Base-by-base conservation (phyloP, 768 basidiomycete species). In the Hydnomerulius pinastri region DNA sequence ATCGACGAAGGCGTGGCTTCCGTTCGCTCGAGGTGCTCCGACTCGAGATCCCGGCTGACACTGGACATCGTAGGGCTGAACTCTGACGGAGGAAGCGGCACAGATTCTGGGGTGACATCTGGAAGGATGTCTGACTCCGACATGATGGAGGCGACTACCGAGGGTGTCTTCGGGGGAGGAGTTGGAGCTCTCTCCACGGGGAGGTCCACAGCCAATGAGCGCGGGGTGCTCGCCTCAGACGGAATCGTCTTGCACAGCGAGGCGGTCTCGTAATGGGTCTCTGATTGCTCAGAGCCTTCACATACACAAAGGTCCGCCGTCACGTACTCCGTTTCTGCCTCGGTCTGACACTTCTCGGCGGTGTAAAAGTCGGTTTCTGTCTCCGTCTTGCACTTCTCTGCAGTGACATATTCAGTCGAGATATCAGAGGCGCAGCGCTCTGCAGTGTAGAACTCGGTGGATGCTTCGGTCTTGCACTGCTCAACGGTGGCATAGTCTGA, bases 251-350 rank as follows among this genome's bases (percentile, higher is more conserved):
- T 60, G 58, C 70, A 69, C n/a, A 68, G 3, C 8, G 68, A 70
- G 1, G 78, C 83, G 6, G 81, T 84, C 52, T 75, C 70, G 46
- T 77, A 86, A 2, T 67, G 62, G 3, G 80, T 83, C 43, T 75
- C 70, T 51, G 78, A 85, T 29, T 48, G 51, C 35, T 60, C 65
- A 4, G 56, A 50, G 27, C 36, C 54, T 25, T 58, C 53, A 38
- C 63, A 66, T 46, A 68, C 61, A n/a, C 78, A 74, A 12, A 65
- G 11, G 37, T 77, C 77, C 4, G 80, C 81, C 2, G 76, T 77
- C 17, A 76, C 63, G 40, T 74, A 74, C 30, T 80, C 80, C 6
- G 77, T 76, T 46, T 67, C 66, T 1, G 57, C 54, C 38, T 66
- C 63, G 2, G 56, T 52, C 50, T 60, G 63, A 25, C 76, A 72